These are phyloP conservation scores for Paraphaeosphaeria minitans DNA, from an alignment of 2,329 filamentous ascomycete genomes.

Conservation along the genomic window DNA sequence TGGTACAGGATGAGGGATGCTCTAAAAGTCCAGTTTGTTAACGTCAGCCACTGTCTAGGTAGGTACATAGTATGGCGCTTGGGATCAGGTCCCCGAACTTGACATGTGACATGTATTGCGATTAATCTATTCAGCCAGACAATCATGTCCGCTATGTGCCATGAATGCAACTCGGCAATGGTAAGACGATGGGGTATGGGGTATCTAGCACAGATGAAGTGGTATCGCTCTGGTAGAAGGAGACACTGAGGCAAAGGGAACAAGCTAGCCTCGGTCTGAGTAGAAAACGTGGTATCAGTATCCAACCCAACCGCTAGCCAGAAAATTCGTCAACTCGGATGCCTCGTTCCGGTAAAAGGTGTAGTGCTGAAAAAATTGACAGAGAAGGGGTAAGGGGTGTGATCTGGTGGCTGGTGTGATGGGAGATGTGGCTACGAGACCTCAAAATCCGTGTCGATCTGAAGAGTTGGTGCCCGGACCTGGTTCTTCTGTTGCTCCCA, in stretches of 20 bases:
- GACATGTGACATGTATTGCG: background rate
- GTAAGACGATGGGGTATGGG: slow-evolving; percentile 13
- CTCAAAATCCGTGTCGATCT: slow-evolving; percentile 44
- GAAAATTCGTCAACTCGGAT: slow-evolving; percentile 26
- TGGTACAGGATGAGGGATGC: too few species aligned
- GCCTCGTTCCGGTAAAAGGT: slow-evolving; percentile 21
- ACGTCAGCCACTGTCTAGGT: background rate
- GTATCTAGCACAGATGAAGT: background rate
- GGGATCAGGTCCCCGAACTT: background rate
- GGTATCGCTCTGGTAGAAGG: slow-evolving; percentile 17
- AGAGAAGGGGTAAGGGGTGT: slow-evolving; percentile 22
- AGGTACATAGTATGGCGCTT: background rate
- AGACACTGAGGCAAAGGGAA: slow-evolving; percentile 4
- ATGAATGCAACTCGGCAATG: slow-evolving; percentile 14
- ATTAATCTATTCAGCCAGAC: slow-evolving; percentile 15
- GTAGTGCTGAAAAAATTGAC: slow-evolving; percentile 28
- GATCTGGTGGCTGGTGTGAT: background rate
- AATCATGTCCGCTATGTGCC: slow-evolving; percentile 4
- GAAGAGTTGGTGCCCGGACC: slow-evolving; percentile 45
- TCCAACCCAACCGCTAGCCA: slow-evolving; percentile 9
- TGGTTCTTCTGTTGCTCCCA: slow-evolving; percentile 56
- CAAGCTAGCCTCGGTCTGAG: background rate
- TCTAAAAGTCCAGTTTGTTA: too few species aligned
- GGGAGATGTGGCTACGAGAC: slow-evolving; percentile 20
- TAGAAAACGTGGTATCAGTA: slow-evolving; percentile 1